Evolutionary conservation across 1,284 basidiomycete species (phyloP).

Genomic region (Porogramme epimiltina): DNA sequence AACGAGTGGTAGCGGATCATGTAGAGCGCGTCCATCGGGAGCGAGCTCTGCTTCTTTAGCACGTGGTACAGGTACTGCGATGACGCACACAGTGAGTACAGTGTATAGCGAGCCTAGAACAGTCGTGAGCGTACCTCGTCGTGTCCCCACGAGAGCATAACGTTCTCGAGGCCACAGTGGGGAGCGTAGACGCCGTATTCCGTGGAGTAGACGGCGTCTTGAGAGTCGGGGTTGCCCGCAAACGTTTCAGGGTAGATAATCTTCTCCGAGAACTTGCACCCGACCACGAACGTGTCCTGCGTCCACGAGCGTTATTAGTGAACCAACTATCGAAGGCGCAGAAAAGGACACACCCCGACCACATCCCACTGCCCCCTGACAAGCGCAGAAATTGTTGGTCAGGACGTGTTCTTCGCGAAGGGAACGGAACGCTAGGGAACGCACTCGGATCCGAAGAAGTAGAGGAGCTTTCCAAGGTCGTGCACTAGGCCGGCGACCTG

Average conservation of each 20-base stretch:
- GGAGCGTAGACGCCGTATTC: conserved; percentile 84
- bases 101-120: too few species aligned
- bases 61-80: conserved; percentile 84
- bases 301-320: too few species aligned
- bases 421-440: too few species aligned
- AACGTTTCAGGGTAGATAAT: conserved; percentile 90
- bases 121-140: conserved; percentile 82
- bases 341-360: conserved; percentile 80
- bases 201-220: conserved; percentile 74
- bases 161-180: conserved; percentile 86
- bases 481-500: conserved; percentile 87
- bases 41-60: conserved; percentile 72
- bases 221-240: conserved; percentile 73
- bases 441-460: conserved; percentile 75
- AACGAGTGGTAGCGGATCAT: conserved; percentile 96
- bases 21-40: conserved; percentile 81
- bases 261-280: conserved; percentile 82
- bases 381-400: too few species aligned
- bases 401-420: too few species aligned
- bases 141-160: conserved; percentile 91
- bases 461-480: conserved; percentile 85
- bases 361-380: conserved; percentile 89
- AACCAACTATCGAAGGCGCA: not conserved
- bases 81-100: not conserved
- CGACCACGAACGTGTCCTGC: conserved; percentile 87